Base-by-base conservation (phyloP, 2,329 filamentous ascomycete genomes). In the Talaromyces atroroseus region DNA sequence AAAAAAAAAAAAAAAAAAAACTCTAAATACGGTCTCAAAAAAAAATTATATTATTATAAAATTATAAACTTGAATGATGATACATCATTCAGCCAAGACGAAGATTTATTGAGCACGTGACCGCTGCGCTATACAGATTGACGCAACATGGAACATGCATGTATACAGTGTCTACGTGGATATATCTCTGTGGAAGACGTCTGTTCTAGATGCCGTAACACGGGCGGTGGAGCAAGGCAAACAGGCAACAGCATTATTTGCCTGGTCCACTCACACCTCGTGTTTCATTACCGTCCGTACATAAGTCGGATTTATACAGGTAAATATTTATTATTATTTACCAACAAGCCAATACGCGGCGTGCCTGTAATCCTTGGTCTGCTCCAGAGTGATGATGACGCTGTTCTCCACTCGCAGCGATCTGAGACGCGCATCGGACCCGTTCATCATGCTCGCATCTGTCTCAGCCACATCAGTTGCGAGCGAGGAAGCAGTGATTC, bases 361-460 rank as follows among this genome's bases (percentile, higher is more conserved):
- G n/a, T 42, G n/a, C 16, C 38, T n/a, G n/a, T n/a, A 18, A 44
- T 23, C 18, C 40, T 21, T 44, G 7, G 20, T 23, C 10, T 21
- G n/a, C 18, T 44, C 36, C 4, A n/a, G 34, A n/a, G 11, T 24
- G 38, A 45, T 38, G 51, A 47, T 53, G 51, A 53, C 51, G 42
- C 42, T 26, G 36, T 21, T 29, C 51, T 53, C 51, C 51, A 53
- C 51, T 5, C 8, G 40, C 11, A 38, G 29, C 45, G 51, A 53
- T 53, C 51, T 46, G 51, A 53, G 51, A 53, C 51, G 51, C 36
- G 42, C 42, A 36, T 36, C 23, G 42, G 38, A 51, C 49, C 38
- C 38, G 38, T 42, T 53, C 51, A 47, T 53, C 18, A 12, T 36
- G 16, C 32, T 16, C 14, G 32, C 32, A 16, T 36, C 10, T 36